Evolutionary conservation across 345 rosid species (phyloP).

Genomic region (Murraya koenigii): DNA sequence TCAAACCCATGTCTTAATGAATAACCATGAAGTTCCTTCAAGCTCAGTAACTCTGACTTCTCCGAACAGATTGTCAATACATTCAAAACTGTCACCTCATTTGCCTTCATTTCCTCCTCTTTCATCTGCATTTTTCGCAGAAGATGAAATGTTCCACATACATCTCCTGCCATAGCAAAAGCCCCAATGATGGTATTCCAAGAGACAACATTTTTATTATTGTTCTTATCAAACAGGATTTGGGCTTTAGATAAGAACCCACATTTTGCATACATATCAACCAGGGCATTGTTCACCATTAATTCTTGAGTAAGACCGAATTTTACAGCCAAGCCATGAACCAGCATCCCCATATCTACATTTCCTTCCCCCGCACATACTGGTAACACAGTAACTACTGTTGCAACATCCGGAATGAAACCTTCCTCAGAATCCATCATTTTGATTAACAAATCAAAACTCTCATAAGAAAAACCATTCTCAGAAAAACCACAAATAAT

Average conservation of each 20-base stretch:
- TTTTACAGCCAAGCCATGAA: slow-evolving; percentile 64
- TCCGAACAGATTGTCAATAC: slow-evolving; percentile 40
- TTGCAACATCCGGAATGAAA: slow-evolving; percentile 55
- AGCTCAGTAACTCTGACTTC: slow-evolving; percentile 29
- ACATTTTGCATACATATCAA: slow-evolving; percentile 63
- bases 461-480: slow-evolving; percentile 35
- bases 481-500: slow-evolving; percentile 49
- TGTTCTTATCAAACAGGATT: slow-evolving; percentile 37
- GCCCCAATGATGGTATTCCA: slow-evolving; percentile 63
- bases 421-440: slow-evolving; percentile 39
- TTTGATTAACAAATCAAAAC: slow-evolving; percentile 36
- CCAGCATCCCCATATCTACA: slow-evolving; percentile 36
- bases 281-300: slow-evolving; percentile 53
- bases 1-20: slow-evolving; percentile 47
- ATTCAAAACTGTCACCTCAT: slow-evolving; percentile 56
- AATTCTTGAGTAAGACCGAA: slow-evolving; percentile 43
- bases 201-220: slow-evolving; percentile 50
- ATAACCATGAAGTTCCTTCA: slow-evolving; percentile 69
- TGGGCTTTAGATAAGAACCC: slow-evolving; percentile 46
- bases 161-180: slow-evolving; percentile 40
- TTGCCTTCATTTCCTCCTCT: slow-evolving; percentile 24
- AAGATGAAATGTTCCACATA: slow-evolving; percentile 32
- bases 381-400: slow-evolving; percentile 50
- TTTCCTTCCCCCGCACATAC: slow-evolving; percentile 47
- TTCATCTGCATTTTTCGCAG: slow-evolving; percentile 45